Percentiles rank a stretch among this genome's conserved stretches.
These are phyloP conservation scores for Akanthomyces lecanii DNA, from an alignment of 2,329 filamentous ascomycete genomes.

Conservation along the genomic window DNA sequence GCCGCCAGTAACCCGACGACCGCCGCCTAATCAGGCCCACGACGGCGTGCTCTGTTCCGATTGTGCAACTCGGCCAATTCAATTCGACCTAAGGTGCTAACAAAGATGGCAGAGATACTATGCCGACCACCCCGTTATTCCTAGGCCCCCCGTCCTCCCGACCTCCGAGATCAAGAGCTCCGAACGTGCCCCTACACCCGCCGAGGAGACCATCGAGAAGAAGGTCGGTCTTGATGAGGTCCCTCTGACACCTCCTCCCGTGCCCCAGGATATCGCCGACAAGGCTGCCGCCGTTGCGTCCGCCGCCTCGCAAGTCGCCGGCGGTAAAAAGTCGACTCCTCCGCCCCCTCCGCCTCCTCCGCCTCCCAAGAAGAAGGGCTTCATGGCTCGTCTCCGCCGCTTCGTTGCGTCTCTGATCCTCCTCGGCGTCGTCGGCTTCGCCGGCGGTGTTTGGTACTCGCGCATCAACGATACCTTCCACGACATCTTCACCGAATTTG, in stretches of 20 bases:
- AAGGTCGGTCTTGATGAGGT: constrained; percentile 35
- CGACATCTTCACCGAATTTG: constrained; percentile 96
- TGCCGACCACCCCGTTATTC: constrained; percentile 46
- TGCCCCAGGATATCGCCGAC: constrained; percentile 27
- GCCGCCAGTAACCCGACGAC: not conserved
- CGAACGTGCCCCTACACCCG: constrained; percentile 38
- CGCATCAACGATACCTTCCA: constrained; percentile 96
- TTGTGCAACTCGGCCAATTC: not conserved
- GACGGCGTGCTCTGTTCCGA: too few species aligned
- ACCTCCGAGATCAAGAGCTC: constrained; percentile 49
- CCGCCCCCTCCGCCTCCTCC: constrained; percentile 31
- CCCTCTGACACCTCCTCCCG: constrained; percentile 37
- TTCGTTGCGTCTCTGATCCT: constrained; percentile 73
- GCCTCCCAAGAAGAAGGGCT: constrained; percentile 56
- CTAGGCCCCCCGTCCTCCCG: constrained; percentile 50
- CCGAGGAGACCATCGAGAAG: constrained; percentile 35
- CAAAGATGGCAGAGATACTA: constrained; percentile 47
- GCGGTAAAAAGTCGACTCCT: constrained; percentile 30
- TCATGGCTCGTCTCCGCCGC: constrained; percentile 69
- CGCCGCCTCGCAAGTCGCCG: constrained; percentile 23
- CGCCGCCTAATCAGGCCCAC: not conserved
- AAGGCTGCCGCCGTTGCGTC: constrained; percentile 26
- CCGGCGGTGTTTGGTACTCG: constrained; percentile 86
- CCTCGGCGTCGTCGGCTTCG: constrained; percentile 74
- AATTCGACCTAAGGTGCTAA: not conserved